Percentiles rank a stretch among this genome's conserved stretches.
Evolutionary conservation across 345 rosid species (phyloP).

Genomic region (Linum tenue): DNA sequence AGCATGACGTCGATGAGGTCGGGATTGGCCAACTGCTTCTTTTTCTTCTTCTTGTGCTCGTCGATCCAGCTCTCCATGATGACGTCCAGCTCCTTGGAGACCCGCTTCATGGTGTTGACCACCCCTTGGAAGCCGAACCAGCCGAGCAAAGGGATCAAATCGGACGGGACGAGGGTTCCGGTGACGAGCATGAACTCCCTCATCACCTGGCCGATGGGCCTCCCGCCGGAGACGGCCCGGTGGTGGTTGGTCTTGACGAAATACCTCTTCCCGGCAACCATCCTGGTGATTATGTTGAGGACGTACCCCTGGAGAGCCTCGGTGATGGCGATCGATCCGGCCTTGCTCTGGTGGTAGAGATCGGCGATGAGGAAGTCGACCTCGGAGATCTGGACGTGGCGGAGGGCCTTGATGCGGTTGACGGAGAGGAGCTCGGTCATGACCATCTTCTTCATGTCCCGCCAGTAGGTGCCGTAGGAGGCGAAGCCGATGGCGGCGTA

Average conservation of each 20-base stretch:
- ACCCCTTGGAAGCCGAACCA: neutral
- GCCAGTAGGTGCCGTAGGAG: constrained; percentile 14
- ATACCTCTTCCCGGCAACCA: constrained; percentile 7
- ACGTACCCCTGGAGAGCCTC: neutral
- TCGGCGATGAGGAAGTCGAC: neutral
- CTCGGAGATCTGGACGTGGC: neutral
- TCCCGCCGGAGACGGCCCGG: neutral
- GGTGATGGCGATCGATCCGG: neutral
- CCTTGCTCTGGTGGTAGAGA: neutral
- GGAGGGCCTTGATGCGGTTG: constrained; percentile 3
- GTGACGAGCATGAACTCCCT: neutral
- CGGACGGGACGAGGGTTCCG: constrained; percentile 3
- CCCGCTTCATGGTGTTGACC: neutral
- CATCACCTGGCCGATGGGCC: neutral
- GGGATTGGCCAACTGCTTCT: neutral
- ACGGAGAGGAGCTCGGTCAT: constrained; percentile 10
- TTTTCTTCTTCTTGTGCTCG: neutral
- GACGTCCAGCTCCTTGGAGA: neutral
- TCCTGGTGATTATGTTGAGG: constrained; percentile 3
- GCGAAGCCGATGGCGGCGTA: constrained; percentile 7
- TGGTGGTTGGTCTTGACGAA: neutral
- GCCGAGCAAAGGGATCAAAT: constrained; percentile 4
- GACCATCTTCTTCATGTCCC: constrained; percentile 5
- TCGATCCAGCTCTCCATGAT: too few relatives aligned
- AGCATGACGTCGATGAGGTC: constrained; percentile 10